Evolutionary conservation across 1,284 basidiomycete genomes (phyloP).

Genomic region (Cerioporus squamosus): DNA sequence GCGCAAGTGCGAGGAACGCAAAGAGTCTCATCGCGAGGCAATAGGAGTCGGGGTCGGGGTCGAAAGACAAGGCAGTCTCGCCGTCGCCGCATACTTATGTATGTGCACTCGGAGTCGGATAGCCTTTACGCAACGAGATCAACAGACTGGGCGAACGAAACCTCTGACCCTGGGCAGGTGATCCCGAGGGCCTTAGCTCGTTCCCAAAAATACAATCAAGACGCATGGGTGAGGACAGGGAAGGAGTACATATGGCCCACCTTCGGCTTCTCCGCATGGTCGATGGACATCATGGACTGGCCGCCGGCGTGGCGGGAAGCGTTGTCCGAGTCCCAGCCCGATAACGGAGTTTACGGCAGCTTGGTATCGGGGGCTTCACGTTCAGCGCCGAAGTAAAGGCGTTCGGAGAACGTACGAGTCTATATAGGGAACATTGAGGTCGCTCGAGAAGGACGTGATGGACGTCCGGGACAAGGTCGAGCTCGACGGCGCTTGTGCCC

Average conservation of each 20-base stretch:
- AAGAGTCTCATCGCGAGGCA: constrained; percentile 12
- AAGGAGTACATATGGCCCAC: constrained; percentile 3
- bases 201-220: constrained; percentile 18
- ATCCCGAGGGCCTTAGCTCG: background rate
- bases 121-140: background rate
- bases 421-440: background rate
- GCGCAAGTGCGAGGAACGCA: constrained; percentile 7
- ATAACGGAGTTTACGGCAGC: background rate
- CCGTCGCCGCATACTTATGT: background rate
- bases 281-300: background rate
- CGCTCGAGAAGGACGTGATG: background rate
- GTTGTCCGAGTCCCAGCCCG: background rate
- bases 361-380: background rate
- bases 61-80: background rate
- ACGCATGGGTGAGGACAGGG: constrained; percentile 3
- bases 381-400: background rate
- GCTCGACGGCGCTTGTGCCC: constrained; percentile 5
- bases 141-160: no score
- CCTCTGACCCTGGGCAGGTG: background rate
- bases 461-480: background rate
- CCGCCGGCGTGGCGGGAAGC: background rate
- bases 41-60: background rate
- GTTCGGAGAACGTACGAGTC: background rate
- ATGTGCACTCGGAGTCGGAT: background rate
- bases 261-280: constrained; percentile 5